Conservation (phyloP, 2,329 filamentous ascomycete genomes). For the Cladophialophora chaetospira region DNA sequence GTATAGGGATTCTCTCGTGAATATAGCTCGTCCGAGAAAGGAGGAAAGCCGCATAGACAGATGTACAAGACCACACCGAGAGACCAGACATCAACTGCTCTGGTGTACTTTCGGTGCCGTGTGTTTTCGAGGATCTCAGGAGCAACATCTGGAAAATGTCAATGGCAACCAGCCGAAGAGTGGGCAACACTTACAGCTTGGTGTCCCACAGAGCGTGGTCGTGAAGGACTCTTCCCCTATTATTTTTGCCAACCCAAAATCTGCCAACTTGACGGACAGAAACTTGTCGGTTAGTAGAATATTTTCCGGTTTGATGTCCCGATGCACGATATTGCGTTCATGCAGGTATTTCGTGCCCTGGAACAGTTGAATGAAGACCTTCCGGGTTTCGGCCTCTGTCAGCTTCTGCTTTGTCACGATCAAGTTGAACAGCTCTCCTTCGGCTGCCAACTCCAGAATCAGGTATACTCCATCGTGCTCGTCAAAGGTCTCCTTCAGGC, state of each 20-base stretch:
- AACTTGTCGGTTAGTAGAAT: constrained; percentile 86
- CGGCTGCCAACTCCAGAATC: constrained; percentile 83
- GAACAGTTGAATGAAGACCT: constrained; percentile 87
- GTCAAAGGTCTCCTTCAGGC: constrained; percentile 92
- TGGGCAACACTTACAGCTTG: constrained; percentile 65
- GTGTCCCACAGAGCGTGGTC: constrained; percentile 92
- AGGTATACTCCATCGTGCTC: constrained; percentile 89
- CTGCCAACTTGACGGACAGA: constrained; percentile 84
- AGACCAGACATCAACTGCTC: constrained; percentile 95
- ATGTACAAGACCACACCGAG: constrained; percentile 98
- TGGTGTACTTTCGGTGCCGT: constrained; percentile 83
- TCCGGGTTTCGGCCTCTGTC: constrained; percentile 78
- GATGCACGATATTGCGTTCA: constrained; percentile 93
- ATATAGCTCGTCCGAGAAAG: constrained; percentile 92
- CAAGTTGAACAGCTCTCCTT: constrained; percentile 94
- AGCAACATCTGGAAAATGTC: constrained; percentile 67
- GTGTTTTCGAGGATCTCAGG: constrained; percentile 88
- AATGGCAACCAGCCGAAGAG: constrained; percentile 20
- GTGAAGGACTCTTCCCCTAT: constrained; percentile 98
- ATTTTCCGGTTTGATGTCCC: constrained; percentile 97
- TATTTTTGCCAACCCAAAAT: constrained; percentile 97
- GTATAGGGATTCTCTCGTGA: constrained; percentile 79
- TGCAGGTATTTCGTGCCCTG: constrained; percentile 95
- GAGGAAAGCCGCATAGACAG: constrained; percentile 92
- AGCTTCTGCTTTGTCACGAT: constrained; percentile 91